phyloP scores from a whole-genome alignment of 768 basidiomycete species.

The Leccinum subtestaceum region DNA sequence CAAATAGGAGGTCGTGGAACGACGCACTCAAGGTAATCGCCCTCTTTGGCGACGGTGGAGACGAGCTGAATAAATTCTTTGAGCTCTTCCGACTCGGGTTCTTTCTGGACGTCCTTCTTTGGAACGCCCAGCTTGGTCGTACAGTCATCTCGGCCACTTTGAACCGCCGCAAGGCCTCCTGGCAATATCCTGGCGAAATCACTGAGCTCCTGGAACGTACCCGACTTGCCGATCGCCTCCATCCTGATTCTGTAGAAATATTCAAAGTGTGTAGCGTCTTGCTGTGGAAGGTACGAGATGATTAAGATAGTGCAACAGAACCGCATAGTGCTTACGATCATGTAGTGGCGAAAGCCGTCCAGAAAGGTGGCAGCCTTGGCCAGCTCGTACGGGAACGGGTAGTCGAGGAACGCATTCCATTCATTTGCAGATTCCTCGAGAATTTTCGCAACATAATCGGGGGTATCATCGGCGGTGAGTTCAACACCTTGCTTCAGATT shows the following conservation, averaged over 20 bases:
- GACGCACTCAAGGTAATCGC: conserved; percentile 10
- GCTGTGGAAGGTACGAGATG: neutral
- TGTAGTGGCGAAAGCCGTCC: conserved; percentile 8
- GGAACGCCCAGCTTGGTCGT: neutral
- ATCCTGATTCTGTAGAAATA: neutral
- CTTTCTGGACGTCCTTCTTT: neutral
- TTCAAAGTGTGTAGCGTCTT: conserved; percentile 8
- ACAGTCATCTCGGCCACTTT: neutral
- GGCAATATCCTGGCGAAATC: neutral
- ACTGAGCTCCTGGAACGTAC: conserved; percentile 1
- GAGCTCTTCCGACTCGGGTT: neutral
- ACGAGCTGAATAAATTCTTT: neutral
- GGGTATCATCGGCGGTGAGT: too few relatives aligned
- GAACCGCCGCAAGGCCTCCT: neutral
- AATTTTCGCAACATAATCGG: conserved; percentile 3
- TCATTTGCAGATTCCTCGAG: neutral
- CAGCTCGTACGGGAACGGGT: neutral
- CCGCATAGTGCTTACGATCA: neutral
- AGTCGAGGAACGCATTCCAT: neutral
- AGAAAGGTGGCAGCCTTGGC: neutral
- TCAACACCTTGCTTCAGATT: neutral
- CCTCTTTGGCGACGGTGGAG: neutral
- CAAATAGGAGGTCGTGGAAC: neutral
- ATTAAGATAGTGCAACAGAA: neutral
- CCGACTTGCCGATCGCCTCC: neutral